These are phyloP conservation scores for Suillus subluteus DNA, from an alignment of 768 basidiomycete species.

Conservation along the genomic window DNA sequence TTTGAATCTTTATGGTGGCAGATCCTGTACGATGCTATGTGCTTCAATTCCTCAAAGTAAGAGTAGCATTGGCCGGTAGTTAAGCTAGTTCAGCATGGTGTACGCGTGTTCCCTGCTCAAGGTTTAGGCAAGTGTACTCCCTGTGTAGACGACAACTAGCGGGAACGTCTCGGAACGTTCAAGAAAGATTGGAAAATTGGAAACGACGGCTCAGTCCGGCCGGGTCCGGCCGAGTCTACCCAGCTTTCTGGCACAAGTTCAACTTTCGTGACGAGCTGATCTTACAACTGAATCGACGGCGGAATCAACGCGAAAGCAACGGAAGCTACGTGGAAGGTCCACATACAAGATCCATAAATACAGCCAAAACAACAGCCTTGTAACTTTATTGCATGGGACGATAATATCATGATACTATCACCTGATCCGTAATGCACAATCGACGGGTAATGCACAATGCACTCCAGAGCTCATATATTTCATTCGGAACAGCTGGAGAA, in stretches of 20 bases:
- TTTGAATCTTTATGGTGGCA: neutral
- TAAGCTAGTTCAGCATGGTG: neutral
- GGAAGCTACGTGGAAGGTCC: neutral
- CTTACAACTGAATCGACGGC: neutral
- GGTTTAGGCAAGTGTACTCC: neutral
- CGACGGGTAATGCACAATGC: too few relatives aligned
- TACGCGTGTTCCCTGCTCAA: neutral
- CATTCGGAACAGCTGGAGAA: too few relatives aligned
- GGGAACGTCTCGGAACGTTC: neutral
- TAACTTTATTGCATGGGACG: neutral
- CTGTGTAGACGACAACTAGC: neutral
- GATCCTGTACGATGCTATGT: neutral
- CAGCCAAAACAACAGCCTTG: neutral
- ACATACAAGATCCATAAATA: neutral
- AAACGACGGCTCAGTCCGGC: neutral
- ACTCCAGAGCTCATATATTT: too few relatives aligned
- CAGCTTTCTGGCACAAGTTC: neutral
- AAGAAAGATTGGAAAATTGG: neutral
- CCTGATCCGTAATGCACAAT: too few relatives aligned
- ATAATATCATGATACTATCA: neutral
- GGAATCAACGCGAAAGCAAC: neutral
- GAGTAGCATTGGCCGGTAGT: conserved; percentile 1
- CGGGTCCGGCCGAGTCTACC: neutral
- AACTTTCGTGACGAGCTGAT: conserved; percentile 3
- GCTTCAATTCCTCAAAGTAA: neutral